Evolutionary conservation across 2,329 filamentous ascomycete species (phyloP), one percentile per base, ranked within the genome.

Genomic region (Calonectria pseudoturangicola): DNA sequence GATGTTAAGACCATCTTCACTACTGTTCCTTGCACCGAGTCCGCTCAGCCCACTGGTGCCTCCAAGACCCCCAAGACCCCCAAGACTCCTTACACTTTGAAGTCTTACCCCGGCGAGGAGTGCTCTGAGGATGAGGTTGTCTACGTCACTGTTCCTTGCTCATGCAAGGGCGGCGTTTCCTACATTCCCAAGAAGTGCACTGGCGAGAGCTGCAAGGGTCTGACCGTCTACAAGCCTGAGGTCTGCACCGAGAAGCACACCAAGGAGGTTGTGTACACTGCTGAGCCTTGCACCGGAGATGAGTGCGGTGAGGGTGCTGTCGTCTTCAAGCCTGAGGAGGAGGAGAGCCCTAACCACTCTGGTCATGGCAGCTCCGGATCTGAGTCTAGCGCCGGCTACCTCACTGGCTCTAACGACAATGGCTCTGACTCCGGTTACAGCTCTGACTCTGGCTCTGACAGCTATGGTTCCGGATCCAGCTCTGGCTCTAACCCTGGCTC

Each of bases 1-100:
- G 33, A 60, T 13, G 54, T 60, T 28, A 33, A 33, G 50, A 54
- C 50, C 28, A n/a, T 54, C 28, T 54, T 54, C 28, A 54, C 50
- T 7, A 54, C 50, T 5, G 28, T 54, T 16, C 50, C 50, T 21
- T 54, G 28, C 28, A 33, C 28, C 6, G 50, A 54, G 28, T 33
- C 50, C 33, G 50, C 50, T 2, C 28, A 54, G 50, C 15, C 50
- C 6, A 54, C 50, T 28, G 4, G 9, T 0, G 48, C 27, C 13
- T 25, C 48, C 48, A 54, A 54, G 28, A 28, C 50, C 21, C 28
- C 28, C 18, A 54, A 54, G 50, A 54, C 28, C 15, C 9, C 28
- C 4, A 54, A 54, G 50, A 54, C 28, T 15, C 9, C 28, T 5
- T 54, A 54, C 50, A 54, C 28, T 9, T 13, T 54, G 13, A 33